phyloP scores from a whole-genome alignment of 2,329 filamentous ascomycete species.

The Dactylellina parvicollis region DNA sequence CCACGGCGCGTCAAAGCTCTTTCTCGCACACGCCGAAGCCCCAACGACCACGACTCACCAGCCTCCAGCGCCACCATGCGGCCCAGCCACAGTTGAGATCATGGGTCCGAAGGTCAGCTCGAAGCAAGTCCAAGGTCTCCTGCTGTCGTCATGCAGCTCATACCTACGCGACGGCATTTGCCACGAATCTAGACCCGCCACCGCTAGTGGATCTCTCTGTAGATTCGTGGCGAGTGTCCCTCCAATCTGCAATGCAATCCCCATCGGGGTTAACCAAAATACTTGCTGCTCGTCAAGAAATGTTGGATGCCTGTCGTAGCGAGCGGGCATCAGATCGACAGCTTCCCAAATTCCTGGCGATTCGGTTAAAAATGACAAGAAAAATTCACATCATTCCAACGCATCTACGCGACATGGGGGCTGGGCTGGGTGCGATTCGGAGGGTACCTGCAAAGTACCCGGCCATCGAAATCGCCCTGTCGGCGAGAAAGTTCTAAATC shows the following conservation, averaged over 20 bases:
- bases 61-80: slow-evolving; percentile 33
- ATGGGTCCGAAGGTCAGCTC: slow-evolving; percentile 22
- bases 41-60: slow-evolving; percentile 7
- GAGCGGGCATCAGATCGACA: slow-evolving; percentile 13
- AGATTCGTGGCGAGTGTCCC: slow-evolving; percentile 35
- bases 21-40: slow-evolving; percentile 16
- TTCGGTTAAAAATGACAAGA: slow-evolving; percentile 48
- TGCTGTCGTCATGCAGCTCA: slow-evolving; percentile 9
- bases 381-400: slow-evolving; percentile 5
- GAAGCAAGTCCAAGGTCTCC: neutral
- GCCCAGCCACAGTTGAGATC: slow-evolving; percentile 18
- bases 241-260: neutral
- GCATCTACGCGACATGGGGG: neutral
- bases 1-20: neutral
- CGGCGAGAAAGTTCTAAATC: neutral
- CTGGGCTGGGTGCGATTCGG: neutral
- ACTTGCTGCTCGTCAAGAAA: slow-evolving; percentile 7
- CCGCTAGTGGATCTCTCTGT: neutral
- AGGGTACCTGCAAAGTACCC: slow-evolving; percentile 18
- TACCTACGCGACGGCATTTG: slow-evolving; percentile 21
- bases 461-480: slow-evolving; percentile 13
- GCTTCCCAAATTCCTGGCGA: slow-evolving; percentile 2
- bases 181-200: slow-evolving; percentile 34
- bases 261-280: slow-evolving; percentile 44
- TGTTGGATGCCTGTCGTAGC: slow-evolving; percentile 15